Evolutionary conservation across 805 yeast genomes (phyloP), one percentile per base, ranked within the genome.

Genomic region (Candida cerambycidarum): DNA sequence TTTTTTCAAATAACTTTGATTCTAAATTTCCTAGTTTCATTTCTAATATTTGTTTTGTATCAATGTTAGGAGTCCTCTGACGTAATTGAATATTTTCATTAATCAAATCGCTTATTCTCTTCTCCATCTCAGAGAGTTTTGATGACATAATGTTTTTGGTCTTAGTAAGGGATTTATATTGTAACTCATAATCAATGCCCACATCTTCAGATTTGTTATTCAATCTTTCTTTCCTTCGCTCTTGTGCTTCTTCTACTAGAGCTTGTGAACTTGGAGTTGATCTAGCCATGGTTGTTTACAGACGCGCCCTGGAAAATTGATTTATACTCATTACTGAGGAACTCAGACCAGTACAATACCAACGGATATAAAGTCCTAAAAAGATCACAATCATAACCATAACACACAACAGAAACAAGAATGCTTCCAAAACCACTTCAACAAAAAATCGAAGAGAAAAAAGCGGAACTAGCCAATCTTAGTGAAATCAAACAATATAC

Each of bases 161-260:
- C 47, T 71, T 77, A 1, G 87, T 87, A 19, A 85, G 59, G n/a
- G 75, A 72, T 41, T 68, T 69, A 58, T 84, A 84, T 16, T 47
- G 41, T 14, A 42, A 29, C 11, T 32, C 41, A 24, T 30, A 32
- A 12, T 37, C 24, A 2, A 15, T 15, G 9, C 17, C 31, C 9
- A 9, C 32, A 23, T 16, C 35, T 11, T 25, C 25, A 17, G 14
- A 18, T 27, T 34, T 24, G 14, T 32, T 18, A 11, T 21, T 21
- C 14, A 36, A 12, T 7, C 35, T 8, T 13, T 42, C 41, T 18
- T 32, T 18, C 19, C 45, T 36, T 29, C 38, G 32, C 11, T 37
- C 41, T 11, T 42, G 38, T 4, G 53, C 56, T 10, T 45, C 33
- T 32, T 50, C 47, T 11, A 37, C 48, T 35, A 54, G 35, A 3